Percentiles rank a stretch among this genome's conserved stretches.
phyloP scores from a whole-genome alignment of 129 eudicot genomes.

The Cynara cardunculus region DNA sequence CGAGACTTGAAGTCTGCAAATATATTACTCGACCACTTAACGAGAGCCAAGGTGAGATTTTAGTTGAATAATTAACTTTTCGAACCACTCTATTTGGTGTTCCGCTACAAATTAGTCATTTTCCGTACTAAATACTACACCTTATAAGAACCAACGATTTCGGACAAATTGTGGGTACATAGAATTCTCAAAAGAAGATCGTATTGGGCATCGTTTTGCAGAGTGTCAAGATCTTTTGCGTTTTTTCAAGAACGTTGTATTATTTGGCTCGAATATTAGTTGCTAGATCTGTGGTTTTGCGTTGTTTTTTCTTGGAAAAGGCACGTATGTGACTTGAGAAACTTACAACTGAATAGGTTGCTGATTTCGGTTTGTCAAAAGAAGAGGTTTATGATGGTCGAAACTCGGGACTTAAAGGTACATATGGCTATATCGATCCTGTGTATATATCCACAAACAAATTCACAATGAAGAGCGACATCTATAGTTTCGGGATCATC shows the following conservation, averaged over 20 bases:
- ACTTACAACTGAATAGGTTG: constrained; percentile 52
- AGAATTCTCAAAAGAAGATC: background rate
- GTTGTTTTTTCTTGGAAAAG: background rate
- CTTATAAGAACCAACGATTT: background rate
- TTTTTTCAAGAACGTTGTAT: background rate
- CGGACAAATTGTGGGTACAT: background rate
- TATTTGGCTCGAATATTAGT: background rate
- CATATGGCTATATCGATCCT: constrained; percentile 98
- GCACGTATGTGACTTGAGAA: background rate
- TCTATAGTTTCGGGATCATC: constrained; percentile 90
- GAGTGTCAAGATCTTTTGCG: background rate
- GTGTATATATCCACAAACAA: constrained; percentile 78
- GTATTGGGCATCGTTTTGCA: background rate
- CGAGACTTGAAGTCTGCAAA: constrained; percentile 94
- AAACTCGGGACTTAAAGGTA: constrained; percentile 90
- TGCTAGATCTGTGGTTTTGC: background rate
- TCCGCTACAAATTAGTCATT: background rate
- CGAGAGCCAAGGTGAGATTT: constrained; percentile 83
- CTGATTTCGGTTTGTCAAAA: constrained; percentile 98
- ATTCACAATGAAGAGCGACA: constrained; percentile 83
- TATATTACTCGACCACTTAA: constrained; percentile 71
- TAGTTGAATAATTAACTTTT: background rate
- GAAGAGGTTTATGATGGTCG: constrained; percentile 82
- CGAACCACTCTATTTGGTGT: background rate
- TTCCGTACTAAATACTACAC: background rate